Evolutionary conservation across 75 land plant species (phyloP), one percentile per base, ranked within the genome.

Genomic region (Sequoiadendron giganteum): DNA sequence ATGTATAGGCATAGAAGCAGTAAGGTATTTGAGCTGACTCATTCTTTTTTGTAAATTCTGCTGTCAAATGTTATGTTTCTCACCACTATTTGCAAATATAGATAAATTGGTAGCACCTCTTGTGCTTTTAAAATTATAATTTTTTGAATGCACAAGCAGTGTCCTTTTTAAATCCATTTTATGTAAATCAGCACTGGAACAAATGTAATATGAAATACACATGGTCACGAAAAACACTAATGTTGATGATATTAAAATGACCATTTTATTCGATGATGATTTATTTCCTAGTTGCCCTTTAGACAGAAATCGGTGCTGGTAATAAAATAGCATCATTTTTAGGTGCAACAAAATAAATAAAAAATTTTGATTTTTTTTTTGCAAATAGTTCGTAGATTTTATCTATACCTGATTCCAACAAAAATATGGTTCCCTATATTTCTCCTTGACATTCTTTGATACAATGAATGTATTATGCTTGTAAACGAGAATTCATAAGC

Each of bases 1-100:
- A 90, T 86, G 95, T 92, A 40, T 96, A 85, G 55, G 68, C 13
- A 43, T 82, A 43, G 49, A 82, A n/a, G 32, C n/a, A 47, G 30
- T 43, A 82, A 43, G 49, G 48, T 82, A 82, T 47, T 4, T 43
- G 43, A 47, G 52, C 32, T 82, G 52, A 40, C 34, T 82, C 28
- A 25, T 81, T 81, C 48, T 42, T 45, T 42, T 45, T 25, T 21
- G 42, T 82, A 82, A 21, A 39, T 79, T 79, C 11, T 79, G n/a
- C 19, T 10, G 39, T 47, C 52, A 82, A 82, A 47, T n/a, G 14
- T 82, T 54, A 9, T 65, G 70, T 65, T 43, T 45, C 49, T 82
- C 84, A 82, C 11, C n/a, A 47, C 30, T n/a, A 45, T 82, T 82
- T 82, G 34, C 77, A 34, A 43, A 13, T n/a, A 82, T n/a, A n/a